These are phyloP conservation scores for Cenchrus americanus DNA, from an alignment of 176 grass and related monocot genomes.

Conservation along the genomic window DNA sequence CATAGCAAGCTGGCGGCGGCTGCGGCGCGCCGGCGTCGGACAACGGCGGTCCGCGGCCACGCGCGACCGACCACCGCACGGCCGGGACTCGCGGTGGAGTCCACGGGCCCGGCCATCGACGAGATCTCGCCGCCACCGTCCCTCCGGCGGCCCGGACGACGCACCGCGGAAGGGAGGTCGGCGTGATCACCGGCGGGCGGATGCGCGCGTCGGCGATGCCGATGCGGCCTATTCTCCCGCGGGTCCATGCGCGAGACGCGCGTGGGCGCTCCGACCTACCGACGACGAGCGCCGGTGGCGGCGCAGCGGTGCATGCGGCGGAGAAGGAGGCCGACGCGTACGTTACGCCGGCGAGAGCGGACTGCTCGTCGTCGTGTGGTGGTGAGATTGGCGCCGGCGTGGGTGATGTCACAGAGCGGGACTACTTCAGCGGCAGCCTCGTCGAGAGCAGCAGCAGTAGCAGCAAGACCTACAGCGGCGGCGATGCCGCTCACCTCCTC, in stretches of 20 bases:
- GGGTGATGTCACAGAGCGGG: conserved; percentile 41
- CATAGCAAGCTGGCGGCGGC: background rate
- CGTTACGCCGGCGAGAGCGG: background rate
- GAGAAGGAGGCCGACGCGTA: background rate
- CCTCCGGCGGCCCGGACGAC: conserved; percentile 68
- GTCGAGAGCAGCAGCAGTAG: conserved; percentile 66
- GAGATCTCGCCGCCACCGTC: conserved; percentile 80
- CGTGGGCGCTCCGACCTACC: conserved; percentile 40
- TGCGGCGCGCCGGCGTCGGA: background rate
- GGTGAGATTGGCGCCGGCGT: background rate
- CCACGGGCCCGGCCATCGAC: conserved; percentile 47
- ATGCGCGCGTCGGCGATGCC: conserved; percentile 69
- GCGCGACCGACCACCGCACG: conserved; percentile 42
- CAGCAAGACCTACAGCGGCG: no score
- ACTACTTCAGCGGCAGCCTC: conserved; percentile 91
- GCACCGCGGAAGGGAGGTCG: background rate
- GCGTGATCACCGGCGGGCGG: conserved; percentile 42
- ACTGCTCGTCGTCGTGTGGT: background rate
- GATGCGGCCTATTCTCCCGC: conserved; percentile 84
- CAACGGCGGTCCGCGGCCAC: conserved; percentile 41
- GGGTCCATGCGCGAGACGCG: conserved; percentile 41
- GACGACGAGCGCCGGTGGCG: background rate
- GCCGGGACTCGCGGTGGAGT: background rate
- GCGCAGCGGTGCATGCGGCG: background rate
- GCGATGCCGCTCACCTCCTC: conserved; percentile 9